Conservation (phyloP, 1,284 basidiomycete species). For the Puccinia horiana region DNA sequence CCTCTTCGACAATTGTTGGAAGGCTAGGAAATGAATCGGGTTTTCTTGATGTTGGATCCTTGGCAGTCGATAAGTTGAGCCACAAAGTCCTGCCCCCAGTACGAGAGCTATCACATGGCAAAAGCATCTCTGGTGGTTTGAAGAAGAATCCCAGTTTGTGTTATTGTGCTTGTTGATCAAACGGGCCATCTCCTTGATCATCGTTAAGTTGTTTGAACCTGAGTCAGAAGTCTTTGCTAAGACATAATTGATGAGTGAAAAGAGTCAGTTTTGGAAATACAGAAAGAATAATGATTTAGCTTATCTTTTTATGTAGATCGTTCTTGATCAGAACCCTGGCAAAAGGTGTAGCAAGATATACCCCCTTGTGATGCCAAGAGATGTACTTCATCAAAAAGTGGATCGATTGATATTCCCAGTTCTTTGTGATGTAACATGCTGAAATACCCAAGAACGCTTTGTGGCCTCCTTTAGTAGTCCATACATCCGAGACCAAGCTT, state of each 20-base stretch:
- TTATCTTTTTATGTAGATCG: slow-evolving; percentile 18
- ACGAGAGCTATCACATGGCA: neutral
- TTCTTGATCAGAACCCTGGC: neutral
- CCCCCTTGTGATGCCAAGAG: slow-evolving; percentile 4
- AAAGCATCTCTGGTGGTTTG: neutral
- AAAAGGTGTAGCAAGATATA: slow-evolving; percentile 1
- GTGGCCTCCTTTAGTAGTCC: too few relatives aligned
- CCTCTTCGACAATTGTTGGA: neutral
- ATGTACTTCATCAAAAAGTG: slow-evolving; percentile 3
- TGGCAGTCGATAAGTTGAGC: neutral
- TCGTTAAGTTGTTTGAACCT: neutral
- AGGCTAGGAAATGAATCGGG: neutral
- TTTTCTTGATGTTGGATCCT: neutral
- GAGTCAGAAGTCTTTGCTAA: neutral
- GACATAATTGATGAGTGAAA: neutral
- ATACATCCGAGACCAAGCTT: slow-evolving; percentile 1
- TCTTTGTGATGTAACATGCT: neutral
- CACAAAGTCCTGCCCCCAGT: neutral
- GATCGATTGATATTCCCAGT: neutral
- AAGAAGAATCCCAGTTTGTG: neutral
- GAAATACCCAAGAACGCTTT: neutral
- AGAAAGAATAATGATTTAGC: neutral
- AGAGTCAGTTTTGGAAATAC: neutral
- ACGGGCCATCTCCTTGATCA: neutral
- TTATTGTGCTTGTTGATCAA: too few relatives aligned